These are phyloP conservation scores for Ottelia alismoides DNA, from an alignment of 106 monocot genomes.

Conservation along the genomic window DNA sequence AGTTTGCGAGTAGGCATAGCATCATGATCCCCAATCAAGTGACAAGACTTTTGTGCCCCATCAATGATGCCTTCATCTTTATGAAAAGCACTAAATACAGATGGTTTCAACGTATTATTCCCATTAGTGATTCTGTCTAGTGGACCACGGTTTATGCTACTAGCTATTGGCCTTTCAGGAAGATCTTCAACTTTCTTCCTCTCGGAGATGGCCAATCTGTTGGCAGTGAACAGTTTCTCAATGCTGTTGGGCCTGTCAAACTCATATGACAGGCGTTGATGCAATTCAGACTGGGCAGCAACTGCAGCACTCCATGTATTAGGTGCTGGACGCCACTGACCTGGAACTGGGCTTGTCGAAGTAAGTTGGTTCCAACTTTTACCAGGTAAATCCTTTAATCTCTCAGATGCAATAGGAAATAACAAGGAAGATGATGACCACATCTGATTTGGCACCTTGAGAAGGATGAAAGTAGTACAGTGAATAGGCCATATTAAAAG, in stretches of 20 bases:
- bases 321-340: conserved; percentile 72
- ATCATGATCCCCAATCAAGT: conserved; percentile 27
- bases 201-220: conserved; percentile 25
- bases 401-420: conserved; percentile 42
- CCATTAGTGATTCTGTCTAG: conserved; percentile 48
- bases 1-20: conserved; percentile 25
- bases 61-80: conserved; percentile 25
- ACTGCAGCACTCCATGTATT: conserved; percentile 52
- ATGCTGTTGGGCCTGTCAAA: conserved; percentile 44
- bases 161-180: conserved; percentile 23
- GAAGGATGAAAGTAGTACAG: too few species aligned
- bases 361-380: conserved; percentile 55
- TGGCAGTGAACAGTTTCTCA: conserved; percentile 45
- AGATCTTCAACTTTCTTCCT: conserved; percentile 43
- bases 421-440: conserved; percentile 35
- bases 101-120: conserved; percentile 20
- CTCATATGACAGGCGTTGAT: conserved; percentile 82
- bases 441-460: conserved; percentile 42
- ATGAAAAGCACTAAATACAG: conserved; percentile 27
- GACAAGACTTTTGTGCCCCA: conserved; percentile 19
- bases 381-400: conserved; percentile 38
- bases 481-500: too few species aligned
- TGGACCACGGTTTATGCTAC: conserved; percentile 23
- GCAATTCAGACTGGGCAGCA: conserved; percentile 66
- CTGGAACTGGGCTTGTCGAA: conserved; percentile 32